A percentile compares a stretch with the other conserved stretches of the same genome.
These are phyloP conservation scores for Seiridium unicorne DNA, from an alignment of 2,329 filamentous ascomycete genomes.

Conservation along the genomic window DNA sequence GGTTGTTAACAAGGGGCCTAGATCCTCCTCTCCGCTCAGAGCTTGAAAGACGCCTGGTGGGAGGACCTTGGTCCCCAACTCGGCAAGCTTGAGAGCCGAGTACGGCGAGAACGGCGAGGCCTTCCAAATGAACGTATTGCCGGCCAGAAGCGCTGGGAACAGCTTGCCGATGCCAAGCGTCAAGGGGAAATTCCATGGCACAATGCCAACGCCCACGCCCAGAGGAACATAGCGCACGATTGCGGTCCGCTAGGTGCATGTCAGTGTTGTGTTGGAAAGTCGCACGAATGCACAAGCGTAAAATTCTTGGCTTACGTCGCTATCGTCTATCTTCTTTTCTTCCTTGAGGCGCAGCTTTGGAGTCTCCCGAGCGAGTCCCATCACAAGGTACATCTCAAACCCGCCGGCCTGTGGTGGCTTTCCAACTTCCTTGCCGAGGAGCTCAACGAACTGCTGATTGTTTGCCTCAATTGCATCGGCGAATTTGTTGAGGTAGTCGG, in stretches of 20 bases:
- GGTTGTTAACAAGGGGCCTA: conserved; percentile 31
- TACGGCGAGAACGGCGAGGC: conserved; percentile 45
- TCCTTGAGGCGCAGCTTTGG: conserved; percentile 24
- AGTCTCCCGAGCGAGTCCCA: conserved; percentile 27
- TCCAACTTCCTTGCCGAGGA: conserved; percentile 13
- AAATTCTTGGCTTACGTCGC: conserved; percentile 9
- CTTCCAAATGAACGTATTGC: conserved; percentile 50
- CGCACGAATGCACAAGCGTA: not conserved
- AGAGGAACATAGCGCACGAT: conserved; percentile 28
- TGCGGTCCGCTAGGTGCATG: conserved; percentile 28
- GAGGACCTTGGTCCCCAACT: conserved; percentile 38
- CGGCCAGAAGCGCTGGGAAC: conserved; percentile 42
- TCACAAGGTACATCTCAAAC: conserved; percentile 11
- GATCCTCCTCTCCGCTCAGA: conserved; percentile 39
- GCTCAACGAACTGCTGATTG: conserved; percentile 10
- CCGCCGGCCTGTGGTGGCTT: conserved; percentile 12
- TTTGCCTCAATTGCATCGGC: conserved; percentile 14
- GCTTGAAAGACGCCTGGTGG: conserved; percentile 43
- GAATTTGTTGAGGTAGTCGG: conserved; percentile 18
- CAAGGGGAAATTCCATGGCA: conserved; percentile 49
- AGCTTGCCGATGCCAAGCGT: conserved; percentile 37
- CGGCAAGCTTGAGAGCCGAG: conserved; percentile 35
- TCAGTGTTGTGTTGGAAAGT: not conserved
- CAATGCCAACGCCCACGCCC: conserved; percentile 43
- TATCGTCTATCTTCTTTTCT: conserved; percentile 11